Evolutionary conservation across 306 rosid genomes (phyloP), one percentile per base, ranked within the genome.

Genomic region (Hippophae tibetana): DNA sequence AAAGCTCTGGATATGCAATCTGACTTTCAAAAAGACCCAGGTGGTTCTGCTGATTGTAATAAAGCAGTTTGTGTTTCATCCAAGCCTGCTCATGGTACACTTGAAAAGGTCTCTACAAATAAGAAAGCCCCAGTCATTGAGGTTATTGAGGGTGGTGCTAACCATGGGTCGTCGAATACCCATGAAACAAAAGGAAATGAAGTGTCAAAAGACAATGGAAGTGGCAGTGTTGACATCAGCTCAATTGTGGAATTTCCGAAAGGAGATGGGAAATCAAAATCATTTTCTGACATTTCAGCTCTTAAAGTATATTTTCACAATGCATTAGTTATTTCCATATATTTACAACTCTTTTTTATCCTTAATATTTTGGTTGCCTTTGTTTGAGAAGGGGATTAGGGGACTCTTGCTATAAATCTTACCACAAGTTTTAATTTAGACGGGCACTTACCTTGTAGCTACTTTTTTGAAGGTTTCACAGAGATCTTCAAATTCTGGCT

Each of bases 401-500:
- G 38, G 3, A 31, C 38, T 31, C 38, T 31, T 31, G 38, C 38
- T 31, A 2, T 31, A 31, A 4, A 31, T 31, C 38, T 31, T 31
- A 31, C 1, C 23, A 18, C 38, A 31, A 31, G 4, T 31, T 31
- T 31, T 31, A 31, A 31, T 31, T 31, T 31, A 31, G 38, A 31
- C 3, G 38, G 38, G 5, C 38, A 31, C 1, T 31, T 31, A 31
- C 5, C 3, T 31, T 31, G 5, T 31, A 31, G 38, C 38, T 31
- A 31, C 60, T 61, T 75, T 53, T 51, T 73, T 74, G 52, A 78
- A 92, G 99, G 71, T 66, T 72, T 66, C 60, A 52, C 89, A 67
- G 67, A 72, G 63, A 50, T 67, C 84, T 74, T 47, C 74, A 76
- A 57, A 71, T 62, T 70, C 86, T 56, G 75, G 62, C 44, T 49